These are phyloP conservation scores for Trichophyton rubrum DNA, from an alignment of 2,329 filamentous ascomycete species.

Conservation along the genomic window DNA sequence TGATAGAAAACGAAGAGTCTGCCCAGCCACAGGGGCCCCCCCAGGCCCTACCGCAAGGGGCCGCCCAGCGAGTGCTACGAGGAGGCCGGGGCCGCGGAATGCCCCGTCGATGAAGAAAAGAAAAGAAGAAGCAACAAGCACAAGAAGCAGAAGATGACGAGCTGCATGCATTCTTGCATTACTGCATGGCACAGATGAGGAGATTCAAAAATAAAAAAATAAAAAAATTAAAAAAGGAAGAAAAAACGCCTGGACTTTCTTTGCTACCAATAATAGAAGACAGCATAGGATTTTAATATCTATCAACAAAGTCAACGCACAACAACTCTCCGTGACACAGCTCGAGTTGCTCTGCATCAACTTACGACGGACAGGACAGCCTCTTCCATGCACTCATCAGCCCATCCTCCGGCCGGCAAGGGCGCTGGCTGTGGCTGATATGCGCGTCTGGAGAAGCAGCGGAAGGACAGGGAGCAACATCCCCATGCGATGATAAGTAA, in stretches of 20 bases:
- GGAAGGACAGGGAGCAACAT: too few relatives aligned
- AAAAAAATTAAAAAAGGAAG: background rate
- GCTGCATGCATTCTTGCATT: background rate
- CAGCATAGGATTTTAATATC: background rate
- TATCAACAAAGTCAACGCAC: background rate
- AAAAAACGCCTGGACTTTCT: background rate
- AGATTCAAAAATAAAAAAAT: background rate
- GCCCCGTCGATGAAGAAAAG: slow-evolving; percentile 57
- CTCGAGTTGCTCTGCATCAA: background rate
- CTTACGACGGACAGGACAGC: too few relatives aligned
- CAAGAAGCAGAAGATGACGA: background rate
- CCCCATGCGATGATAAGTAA: too few relatives aligned
- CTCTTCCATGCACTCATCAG: too few relatives aligned
- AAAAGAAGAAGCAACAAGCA: too few relatives aligned
- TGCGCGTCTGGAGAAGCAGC: too few relatives aligned
- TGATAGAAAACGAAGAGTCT: slow-evolving; percentile 74
- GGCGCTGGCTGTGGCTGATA: too few relatives aligned
- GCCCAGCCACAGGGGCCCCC: slow-evolving; percentile 68
- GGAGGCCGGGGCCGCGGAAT: slow-evolving; percentile 79
- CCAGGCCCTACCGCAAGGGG: slow-evolving; percentile 61
- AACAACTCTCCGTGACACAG: background rate
- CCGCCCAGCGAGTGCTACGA: slow-evolving; percentile 76
- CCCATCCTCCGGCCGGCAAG: too few relatives aligned
- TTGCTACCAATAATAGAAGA: background rate
- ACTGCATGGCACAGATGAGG: too few relatives aligned